Evolutionary conservation across 345 rosid genomes (phyloP), one percentile per base, ranked within the genome.

Genomic region (Lepidium africanum): DNA sequence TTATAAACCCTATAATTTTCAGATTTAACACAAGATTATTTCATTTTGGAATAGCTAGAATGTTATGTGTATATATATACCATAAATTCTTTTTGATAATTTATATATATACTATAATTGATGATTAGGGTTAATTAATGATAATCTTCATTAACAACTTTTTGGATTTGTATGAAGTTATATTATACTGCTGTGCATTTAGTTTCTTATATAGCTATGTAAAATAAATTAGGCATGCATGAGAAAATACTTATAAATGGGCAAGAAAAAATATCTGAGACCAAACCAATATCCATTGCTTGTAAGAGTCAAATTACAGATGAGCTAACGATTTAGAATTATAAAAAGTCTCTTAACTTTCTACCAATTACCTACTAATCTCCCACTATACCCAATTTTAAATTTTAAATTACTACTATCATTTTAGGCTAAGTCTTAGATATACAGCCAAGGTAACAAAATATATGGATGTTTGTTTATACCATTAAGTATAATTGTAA

Each of bases 341-440:
- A 50, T 46, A 46, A 1, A 5, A 63, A 46, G 41, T 16, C 33
- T 62, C 43, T 38, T 37, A 63, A 63, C 64, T 55, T 63, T 48
- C 58, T 55, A 42, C 57, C 57, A 63, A 0, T 63, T 50, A 63
- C 70, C 70, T 71, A 71, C 76, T 54, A 36, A 63, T 63, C 13
- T 63, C 57, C 70, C 76, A 71, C 70, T 63, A 72, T 63, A 43
- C 64, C 64, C 49, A 63, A 10, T 72, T 72, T 70, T 17, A 46
- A 54, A 55, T 72, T 27, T 51, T 55, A 63, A 72, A 72, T 27
- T 55, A 45, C 50, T 11, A 54, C 50, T 11, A 54, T 71, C 16
- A 63, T 16, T 42, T 13, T 67, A 21, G 7, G 11, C 3, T 9
- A 65, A 65, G 48, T 40, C 52, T 40, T 41, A 27, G 13, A 11